phyloP scores from a whole-genome alignment of 805 yeast species.

The Candida argentea region DNA sequence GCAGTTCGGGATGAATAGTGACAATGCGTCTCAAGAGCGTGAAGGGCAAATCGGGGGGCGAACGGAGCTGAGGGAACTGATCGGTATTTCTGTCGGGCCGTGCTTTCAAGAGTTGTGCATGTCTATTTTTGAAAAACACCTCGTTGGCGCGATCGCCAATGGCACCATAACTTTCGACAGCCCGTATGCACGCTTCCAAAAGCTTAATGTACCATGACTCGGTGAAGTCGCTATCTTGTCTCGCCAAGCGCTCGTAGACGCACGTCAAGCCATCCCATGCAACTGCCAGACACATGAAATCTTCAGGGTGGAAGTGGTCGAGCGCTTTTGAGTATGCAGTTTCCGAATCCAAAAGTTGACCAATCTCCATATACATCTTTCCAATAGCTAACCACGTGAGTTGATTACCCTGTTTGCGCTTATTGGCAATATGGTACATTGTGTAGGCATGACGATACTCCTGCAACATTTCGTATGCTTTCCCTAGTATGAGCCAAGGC shows the following conservation, averaged over 20 bases:
- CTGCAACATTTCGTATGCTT: conserved; percentile 37
- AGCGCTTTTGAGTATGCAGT: conserved; percentile 62
- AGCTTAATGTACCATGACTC: too few relatives aligned
- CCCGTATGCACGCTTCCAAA: conserved; percentile 40
- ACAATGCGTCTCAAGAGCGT: conserved; percentile 32
- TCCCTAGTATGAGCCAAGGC: conserved; percentile 48
- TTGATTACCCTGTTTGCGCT: conserved; percentile 44
- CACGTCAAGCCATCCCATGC: conserved; percentile 60
- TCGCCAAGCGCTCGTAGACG: conserved; percentile 56
- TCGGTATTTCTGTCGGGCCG: conserved; percentile 33
- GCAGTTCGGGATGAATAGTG: conserved; percentile 31
- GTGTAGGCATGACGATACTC: conserved; percentile 45
- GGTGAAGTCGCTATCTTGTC: too few relatives aligned
- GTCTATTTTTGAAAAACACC: conserved; percentile 31
- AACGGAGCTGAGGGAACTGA: conserved; percentile 34
- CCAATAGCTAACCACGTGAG: conserved; percentile 63
- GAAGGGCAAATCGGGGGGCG: conserved; percentile 40
- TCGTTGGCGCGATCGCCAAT: conserved; percentile 37
- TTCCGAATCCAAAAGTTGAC: conserved; percentile 55
- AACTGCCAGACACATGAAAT: conserved; percentile 37
- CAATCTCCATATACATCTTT: conserved; percentile 44
- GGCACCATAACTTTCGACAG: conserved; percentile 38
- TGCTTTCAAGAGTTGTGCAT: conserved; percentile 32
- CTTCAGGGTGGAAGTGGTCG: conserved; percentile 38
- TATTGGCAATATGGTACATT: conserved; percentile 42